Evolutionary conservation across 1,284 basidiomycete genomes (phyloP), one percentile per base, ranked within the genome.

Genomic region (Inonotus obliquus): DNA sequence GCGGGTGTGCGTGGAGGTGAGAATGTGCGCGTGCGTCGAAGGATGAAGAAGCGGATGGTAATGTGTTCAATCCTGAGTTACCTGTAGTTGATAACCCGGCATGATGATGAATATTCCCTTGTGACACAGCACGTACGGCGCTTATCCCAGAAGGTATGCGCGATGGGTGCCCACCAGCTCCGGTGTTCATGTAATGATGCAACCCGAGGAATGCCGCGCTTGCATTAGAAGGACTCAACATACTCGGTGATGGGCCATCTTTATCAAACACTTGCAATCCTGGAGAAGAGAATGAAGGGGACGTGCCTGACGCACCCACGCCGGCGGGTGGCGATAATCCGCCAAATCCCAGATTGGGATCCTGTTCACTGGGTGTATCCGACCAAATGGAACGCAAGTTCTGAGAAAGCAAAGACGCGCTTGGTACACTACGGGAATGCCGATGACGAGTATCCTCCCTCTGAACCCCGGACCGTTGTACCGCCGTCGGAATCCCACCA

Each of bases 351-450:
- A 29, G 29, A 10, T 51, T 44, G 23, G 17, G 4, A 7, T 44
- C 23, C 29, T 54, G 51, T 35, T 54, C 52, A 25, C 52, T 52
- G 11, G 41, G 45, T 3, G 45, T 32, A 23, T 81, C 79, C 0
- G 85, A 76, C 89, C 89, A 92, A 48, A 92, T 87, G 6, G 85
- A 87, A 60, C 82, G 83, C 65, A 91, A 81, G 64, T 91, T 87
- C 29, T 86, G 84, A 35, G 44, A 49, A 14, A 92, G 72, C 27
- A 91, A 75, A 0, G 86, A 84, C 0, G 86, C 81, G 1, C 89
- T 87, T 17, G 89, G 90, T 0, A 92, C 89, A 0, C 87, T 90
- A 45, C 86, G 84, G 14, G 88, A 91, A 69, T 91, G 87, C 27
- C 85, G 80, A 69, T 91, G 87, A 23, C 85, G 83, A 49, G 75